Evolutionary conservation across 768 basidiomycete genomes (phyloP), one percentile per base, ranked within the genome.

Genomic region (Boletus huronensis): DNA sequence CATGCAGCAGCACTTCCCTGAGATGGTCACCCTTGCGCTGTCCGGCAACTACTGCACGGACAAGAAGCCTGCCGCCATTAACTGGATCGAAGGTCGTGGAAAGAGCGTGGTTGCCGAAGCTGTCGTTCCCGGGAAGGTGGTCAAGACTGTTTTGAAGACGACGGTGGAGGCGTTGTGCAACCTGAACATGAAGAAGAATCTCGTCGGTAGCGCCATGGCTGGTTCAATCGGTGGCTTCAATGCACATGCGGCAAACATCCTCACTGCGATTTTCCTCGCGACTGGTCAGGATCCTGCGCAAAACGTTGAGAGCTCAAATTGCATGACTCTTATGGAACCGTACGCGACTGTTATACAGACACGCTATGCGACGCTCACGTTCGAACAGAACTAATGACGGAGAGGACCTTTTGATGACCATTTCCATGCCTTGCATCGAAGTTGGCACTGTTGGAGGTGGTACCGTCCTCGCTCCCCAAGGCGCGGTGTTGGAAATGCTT

Each of bases 11-110:
- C 72, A 85, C 64, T 99, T 93, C 77, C 96, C 96, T 4, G 85
- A 87, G 56, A 98, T 98, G 95, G 72, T 84, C 52, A 84, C 93
- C 39, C 80, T 97, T 32, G 90, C 96, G 9, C 81, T 99, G 16
- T 92, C 88, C 6, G 97, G 96, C 42, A 99, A 99, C 71, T 99
- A 98, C 71, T 98, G 97, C 77, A 99, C 93, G 60, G 97, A 99
- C 76, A 99, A 99, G 87, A 99, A 99, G 76, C 91, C 97, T 0
- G 92, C 97, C 10, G 97, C 97, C 42, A 97, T 99, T 74, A 99
- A 98, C 75, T 99, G 97, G 97, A 98, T 98, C 58, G 96, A 98
- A 74, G 97, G 97, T 2, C 80, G 97, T 39, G 97, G 97, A 25
- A 99, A 99, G 87, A 90, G 90, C 50, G 89, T 99, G 19, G 95